A percentile compares a stretch with the other conserved stretches of the same genome.
Conservation (phyloP, 1,284 basidiomycete species). For the Chalciporus sp. region DNA sequence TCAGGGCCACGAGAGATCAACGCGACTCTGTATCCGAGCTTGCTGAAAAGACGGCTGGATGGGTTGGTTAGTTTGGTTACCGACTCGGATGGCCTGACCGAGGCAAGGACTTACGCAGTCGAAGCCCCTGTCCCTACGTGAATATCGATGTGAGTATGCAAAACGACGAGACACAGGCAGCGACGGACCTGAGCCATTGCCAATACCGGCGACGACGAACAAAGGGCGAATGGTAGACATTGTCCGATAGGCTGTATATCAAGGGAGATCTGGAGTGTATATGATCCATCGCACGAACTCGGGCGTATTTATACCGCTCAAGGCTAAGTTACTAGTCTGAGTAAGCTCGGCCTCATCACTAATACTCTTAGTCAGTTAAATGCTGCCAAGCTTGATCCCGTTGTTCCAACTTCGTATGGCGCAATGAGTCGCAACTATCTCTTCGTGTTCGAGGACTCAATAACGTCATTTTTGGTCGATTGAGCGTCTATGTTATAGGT, state of each 20-base stretch:
- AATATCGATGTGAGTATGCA: neutral
- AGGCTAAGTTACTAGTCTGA: neutral
- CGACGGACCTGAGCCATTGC: slow-evolving; percentile 41
- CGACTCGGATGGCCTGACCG: neutral
- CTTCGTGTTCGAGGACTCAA: neutral
- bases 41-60: slow-evolving; percentile 60
- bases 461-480: slow-evolving; percentile 1
- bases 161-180: neutral
- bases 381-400: neutral
- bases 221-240: slow-evolving; percentile 46
- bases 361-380: neutral
- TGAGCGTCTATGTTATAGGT: slow-evolving; percentile 20
- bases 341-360: neutral
- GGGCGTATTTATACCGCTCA: slow-evolving; percentile 17
- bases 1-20: slow-evolving; percentile 64
- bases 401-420: neutral
- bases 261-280: neutral
- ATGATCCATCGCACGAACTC: neutral
- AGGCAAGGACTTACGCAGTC: slow-evolving; percentile 51
- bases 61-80: slow-evolving; percentile 4
- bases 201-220: slow-evolving; percentile 58
- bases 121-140: slow-evolving; percentile 59
- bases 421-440: neutral
- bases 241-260: neutral
- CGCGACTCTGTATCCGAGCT: slow-evolving; percentile 69